Evolutionary conservation across 2,329 filamentous ascomycete species (phyloP).

Genomic region (Sodiomyces alkalinus): DNA sequence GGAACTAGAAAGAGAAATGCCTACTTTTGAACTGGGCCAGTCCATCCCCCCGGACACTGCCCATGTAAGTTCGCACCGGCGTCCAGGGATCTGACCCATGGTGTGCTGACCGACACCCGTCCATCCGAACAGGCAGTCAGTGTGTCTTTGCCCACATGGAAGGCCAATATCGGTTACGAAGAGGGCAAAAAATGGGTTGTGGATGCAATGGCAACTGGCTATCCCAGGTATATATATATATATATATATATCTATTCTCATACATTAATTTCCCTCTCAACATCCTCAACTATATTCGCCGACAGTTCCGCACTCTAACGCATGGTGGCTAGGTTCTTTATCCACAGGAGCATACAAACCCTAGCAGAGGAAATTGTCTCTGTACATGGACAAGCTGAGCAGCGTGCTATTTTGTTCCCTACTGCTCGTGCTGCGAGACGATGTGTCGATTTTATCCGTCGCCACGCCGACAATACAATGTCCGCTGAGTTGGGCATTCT

Average conservation of each 20-base stretch:
- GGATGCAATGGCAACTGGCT: slow-evolving; percentile 73
- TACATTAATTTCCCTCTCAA: no score
- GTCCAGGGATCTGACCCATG: not conserved
- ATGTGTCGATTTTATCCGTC: slow-evolving; percentile 58
- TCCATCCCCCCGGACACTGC: slow-evolving; percentile 65
- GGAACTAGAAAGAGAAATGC: no score
- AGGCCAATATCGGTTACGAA: slow-evolving; percentile 81
- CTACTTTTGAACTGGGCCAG: slow-evolving; percentile 43
- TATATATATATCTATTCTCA: no score
- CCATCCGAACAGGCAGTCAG: slow-evolving; percentile 59
- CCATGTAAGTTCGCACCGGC: slow-evolving; percentile 41
- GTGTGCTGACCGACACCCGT: not conserved
- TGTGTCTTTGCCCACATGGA: slow-evolving; percentile 90
- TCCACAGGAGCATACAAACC: slow-evolving; percentile 67
- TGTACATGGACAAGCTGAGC: slow-evolving; percentile 43
- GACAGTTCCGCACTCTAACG: not conserved
- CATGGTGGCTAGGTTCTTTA: slow-evolving; percentile 68
- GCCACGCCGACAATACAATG: slow-evolving; percentile 37
- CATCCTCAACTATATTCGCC: slow-evolving; percentile 5
- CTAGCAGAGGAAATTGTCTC: slow-evolving; percentile 55
- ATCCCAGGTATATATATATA: slow-evolving; percentile 51
- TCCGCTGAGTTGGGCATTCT: slow-evolving; percentile 35
- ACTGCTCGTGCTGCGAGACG: slow-evolving; percentile 52
- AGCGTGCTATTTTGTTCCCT: slow-evolving; percentile 73
- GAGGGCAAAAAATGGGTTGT: slow-evolving; percentile 84